Evolutionary conservation across 139 green algal species (phyloP).

Genomic region (Tetradesmus lagerheimii): DNA sequence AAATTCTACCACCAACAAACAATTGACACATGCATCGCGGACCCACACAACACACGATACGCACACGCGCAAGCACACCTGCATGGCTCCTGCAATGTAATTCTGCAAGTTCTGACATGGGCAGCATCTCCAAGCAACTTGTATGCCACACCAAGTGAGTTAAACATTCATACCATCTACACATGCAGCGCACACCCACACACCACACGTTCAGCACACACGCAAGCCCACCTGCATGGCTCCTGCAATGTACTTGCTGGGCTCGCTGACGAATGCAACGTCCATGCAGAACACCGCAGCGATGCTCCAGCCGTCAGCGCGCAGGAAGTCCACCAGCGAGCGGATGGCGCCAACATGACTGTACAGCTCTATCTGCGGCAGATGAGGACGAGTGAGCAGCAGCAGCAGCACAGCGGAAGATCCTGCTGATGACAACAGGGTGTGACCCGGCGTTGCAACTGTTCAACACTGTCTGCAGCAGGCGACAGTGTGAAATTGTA

Average conservation of each 20-base stretch:
- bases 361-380: constrained; percentile 97
- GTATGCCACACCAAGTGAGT: no score
- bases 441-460: background rate
- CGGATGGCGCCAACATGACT: constrained; percentile 91
- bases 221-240: constrained; percentile 62
- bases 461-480: background rate
- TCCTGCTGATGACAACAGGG: constrained; percentile 2
- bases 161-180: background rate
- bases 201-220: background rate
- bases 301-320: constrained; percentile 77
- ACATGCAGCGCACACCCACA: background rate
- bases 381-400: background rate
- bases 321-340: constrained; percentile 90
- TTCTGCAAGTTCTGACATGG: background rate
- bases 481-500: no score
- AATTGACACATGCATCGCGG: no score
- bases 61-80: background rate
- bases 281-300: constrained; percentile 97
- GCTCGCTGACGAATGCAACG: constrained; percentile 88
- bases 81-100: background rate
- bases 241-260: constrained; percentile 89
- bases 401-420: background rate
- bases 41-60: no score
- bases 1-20: no score
- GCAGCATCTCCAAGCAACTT: background rate